Percentiles rank a stretch among this genome's conserved stretches.
These are phyloP conservation scores for Claviceps pazoutovae DNA, from an alignment of 2,329 filamentous ascomycete species.

Conservation along the genomic window DNA sequence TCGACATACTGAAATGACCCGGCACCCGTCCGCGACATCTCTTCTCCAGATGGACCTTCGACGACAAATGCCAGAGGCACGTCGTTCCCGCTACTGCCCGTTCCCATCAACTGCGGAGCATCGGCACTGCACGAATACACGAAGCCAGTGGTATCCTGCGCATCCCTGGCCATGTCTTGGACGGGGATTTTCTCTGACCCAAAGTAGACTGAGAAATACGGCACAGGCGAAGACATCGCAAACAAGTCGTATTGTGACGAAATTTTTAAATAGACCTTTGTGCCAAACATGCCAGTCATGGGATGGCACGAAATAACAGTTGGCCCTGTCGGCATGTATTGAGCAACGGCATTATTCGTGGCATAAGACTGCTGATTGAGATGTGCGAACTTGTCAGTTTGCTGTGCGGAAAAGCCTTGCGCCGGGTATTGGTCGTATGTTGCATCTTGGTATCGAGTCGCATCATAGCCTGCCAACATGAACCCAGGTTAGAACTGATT, in stretches of 20 bases:
- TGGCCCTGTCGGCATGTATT: constrained; percentile 48
- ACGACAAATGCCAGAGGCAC: constrained; percentile 42
- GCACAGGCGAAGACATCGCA: constrained; percentile 37
- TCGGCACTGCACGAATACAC: constrained; percentile 61
- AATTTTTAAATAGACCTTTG: constrained; percentile 59
- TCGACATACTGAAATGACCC: constrained; percentile 36
- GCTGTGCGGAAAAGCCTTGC: constrained; percentile 32
- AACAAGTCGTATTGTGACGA: constrained; percentile 61
- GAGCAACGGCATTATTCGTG: constrained; percentile 48
- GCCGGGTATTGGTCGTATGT: constrained; percentile 37
- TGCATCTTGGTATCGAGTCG: constrained; percentile 46
- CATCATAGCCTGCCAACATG: constrained; percentile 36
- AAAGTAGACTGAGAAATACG: constrained; percentile 56
- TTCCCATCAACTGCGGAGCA: constrained; percentile 47
- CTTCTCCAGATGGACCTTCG: constrained; percentile 36
- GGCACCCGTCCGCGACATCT: constrained; percentile 35
- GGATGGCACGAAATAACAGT: constrained; percentile 60
- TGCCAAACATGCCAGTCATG: constrained; percentile 51
- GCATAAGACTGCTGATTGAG: constrained; percentile 43
- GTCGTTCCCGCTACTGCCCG: constrained; percentile 32
- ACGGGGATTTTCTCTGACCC: constrained; percentile 54
- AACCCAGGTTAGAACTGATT: constrained; percentile 10
- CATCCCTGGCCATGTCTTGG: constrained; percentile 48
- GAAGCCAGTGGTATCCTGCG: constrained; percentile 44
- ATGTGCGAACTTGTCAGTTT: constrained; percentile 35